These are phyloP conservation scores for Spathaspora passalidarum DNA, from an alignment of 805 yeast genomes.

Conservation along the genomic window DNA sequence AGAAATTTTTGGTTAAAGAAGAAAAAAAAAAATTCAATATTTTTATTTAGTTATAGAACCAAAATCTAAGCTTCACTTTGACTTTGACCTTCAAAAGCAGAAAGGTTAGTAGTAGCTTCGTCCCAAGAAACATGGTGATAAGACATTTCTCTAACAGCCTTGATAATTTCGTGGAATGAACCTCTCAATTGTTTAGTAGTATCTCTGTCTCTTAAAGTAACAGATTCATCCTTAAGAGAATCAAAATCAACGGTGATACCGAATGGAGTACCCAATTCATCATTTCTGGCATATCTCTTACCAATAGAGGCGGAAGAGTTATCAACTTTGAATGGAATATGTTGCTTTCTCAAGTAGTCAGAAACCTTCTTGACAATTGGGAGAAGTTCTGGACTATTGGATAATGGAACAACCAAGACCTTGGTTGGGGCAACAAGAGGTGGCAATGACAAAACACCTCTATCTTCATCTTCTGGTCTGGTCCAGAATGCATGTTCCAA, in stretches of 20 bases:
- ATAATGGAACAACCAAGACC: constrained; percentile 91
- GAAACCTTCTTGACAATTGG: constrained; percentile 74
- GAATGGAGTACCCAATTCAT: constrained; percentile 97
- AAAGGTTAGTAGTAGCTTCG: constrained; percentile 73
- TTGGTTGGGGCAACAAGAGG: constrained; percentile 98
- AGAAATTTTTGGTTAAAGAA: constrained; percentile 44
- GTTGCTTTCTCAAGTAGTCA: constrained; percentile 66
- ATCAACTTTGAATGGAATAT: constrained; percentile 92
- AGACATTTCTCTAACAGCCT: constrained; percentile 73
- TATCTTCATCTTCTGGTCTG: constrained; percentile 86
- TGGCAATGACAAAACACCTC: constrained; percentile 82
- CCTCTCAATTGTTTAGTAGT: constrained; percentile 97
- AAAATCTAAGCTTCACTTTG: not conserved
- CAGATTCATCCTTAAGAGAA: constrained; percentile 79
- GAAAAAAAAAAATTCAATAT: not conserved
- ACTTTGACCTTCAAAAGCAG: constrained; percentile 67
- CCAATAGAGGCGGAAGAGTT: constrained; percentile 98
- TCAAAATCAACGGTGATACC: constrained; percentile 97
- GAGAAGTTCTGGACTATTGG: constrained; percentile 74
- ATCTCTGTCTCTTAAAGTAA: constrained; percentile 96
- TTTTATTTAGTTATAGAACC: too few relatives aligned
- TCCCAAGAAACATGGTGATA: constrained; percentile 77
- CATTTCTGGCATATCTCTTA: constrained; percentile 96
- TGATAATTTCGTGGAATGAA: constrained; percentile 61
- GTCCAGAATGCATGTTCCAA: constrained; percentile 96